These are phyloP conservation scores for Populus hybrid DNA, from an alignment of 441 rosid genomes.

Conservation along the genomic window DNA sequence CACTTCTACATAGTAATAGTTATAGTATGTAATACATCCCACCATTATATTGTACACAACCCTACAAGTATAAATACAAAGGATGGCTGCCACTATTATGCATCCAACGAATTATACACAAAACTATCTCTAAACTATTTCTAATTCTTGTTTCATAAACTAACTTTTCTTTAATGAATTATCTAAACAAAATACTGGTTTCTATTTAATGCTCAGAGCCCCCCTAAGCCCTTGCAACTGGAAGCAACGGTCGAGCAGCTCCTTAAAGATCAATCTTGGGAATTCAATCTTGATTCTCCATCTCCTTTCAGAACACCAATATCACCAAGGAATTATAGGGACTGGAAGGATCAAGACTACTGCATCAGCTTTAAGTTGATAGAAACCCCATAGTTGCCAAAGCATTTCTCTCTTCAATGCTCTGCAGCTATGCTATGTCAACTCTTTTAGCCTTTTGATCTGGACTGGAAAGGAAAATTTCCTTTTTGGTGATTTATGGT, in stretches of 20 bases:
- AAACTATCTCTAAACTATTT: no score
- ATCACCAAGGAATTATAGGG: constrained; percentile 27
- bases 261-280: constrained; percentile 19
- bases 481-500: neutral
- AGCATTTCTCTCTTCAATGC: constrained; percentile 17
- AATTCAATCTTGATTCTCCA: constrained; percentile 28
- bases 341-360: constrained; percentile 9
- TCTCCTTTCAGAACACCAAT: constrained; percentile 28
- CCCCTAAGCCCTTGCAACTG: constrained; percentile 24
- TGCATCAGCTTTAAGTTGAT: constrained; percentile 32
- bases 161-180: neutral
- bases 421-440: neutral
- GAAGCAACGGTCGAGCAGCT: constrained; percentile 36
- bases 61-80: no score
- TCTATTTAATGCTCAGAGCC: constrained; percentile 29
- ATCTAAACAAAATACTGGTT: neutral
- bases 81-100: no score
- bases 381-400: constrained; percentile 31
- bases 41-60: no score
- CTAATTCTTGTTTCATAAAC: no score
- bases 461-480: neutral
- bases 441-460: neutral
- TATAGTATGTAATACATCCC: no score
- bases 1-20: no score
- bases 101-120: no score